Evolutionary conservation across 73 alveolate species (phyloP).

Genomic region (Paramecium bursaria): DNA sequence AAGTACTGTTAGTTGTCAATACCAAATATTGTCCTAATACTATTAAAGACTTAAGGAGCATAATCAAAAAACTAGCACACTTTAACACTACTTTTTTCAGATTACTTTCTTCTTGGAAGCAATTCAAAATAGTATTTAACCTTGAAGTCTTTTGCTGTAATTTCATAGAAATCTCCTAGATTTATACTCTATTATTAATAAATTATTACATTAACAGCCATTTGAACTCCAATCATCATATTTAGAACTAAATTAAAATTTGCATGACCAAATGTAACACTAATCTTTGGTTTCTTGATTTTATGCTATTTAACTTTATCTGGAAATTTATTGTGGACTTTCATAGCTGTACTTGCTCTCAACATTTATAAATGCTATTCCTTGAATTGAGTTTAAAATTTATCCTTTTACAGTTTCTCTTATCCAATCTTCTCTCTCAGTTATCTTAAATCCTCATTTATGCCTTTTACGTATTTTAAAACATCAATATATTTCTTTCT

Average conservation of each 20-base stretch:
- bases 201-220: constrained; percentile 79
- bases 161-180: constrained; percentile 71
- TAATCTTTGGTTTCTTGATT: constrained; percentile 37
- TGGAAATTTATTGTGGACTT: constrained; percentile 8
- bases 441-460: background rate
- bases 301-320: background rate
- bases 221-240: constrained; percentile 92
- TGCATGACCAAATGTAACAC: constrained; percentile 77
- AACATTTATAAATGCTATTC: background rate
- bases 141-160: constrained; percentile 77
- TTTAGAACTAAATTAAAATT: constrained; percentile 86
- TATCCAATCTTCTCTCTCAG: constrained; percentile 5
- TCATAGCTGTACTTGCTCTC: background rate
- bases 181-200: constrained; percentile 2
- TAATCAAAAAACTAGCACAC: constrained; percentile 86
- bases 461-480: background rate
- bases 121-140: constrained; percentile 78
- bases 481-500: constrained; percentile 1
- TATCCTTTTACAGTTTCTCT: constrained; percentile 2
- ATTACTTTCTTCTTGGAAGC: constrained; percentile 79
- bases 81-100: constrained; percentile 77
- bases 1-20: constrained; percentile 78
- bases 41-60: constrained; percentile 89
- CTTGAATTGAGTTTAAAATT: background rate
- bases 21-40: constrained; percentile 79